Evolutionary conservation across 306 rosid genomes (phyloP).

Genomic region (Citrullus mucosospermus): DNA sequence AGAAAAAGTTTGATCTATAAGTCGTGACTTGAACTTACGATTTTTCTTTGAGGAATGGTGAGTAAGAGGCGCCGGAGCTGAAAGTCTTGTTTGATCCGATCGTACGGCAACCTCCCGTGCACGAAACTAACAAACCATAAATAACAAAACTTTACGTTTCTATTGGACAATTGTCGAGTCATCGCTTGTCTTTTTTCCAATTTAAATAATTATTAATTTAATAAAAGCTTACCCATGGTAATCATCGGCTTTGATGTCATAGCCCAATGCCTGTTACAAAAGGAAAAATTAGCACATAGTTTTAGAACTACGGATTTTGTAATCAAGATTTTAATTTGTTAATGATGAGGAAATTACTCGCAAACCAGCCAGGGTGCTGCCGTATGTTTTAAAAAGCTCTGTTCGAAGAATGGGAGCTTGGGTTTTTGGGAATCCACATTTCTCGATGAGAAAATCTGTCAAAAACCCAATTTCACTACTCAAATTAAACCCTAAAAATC

Average conservation of each 20-base stretch:
- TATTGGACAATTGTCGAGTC: neutral
- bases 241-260: conserved; percentile 58
- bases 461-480: neutral
- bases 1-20: neutral
- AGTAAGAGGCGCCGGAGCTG: conserved; percentile 49
- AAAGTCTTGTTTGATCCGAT: conserved; percentile 44
- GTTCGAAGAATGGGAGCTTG: conserved; percentile 50
- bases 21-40: conserved; percentile 16
- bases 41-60: conserved; percentile 51
- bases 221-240: conserved; percentile 44
- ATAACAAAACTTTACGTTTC: too few species aligned
- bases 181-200: neutral
- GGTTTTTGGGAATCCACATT: conserved; percentile 50
- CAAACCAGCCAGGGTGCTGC: conserved; percentile 87
- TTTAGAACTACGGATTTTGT: neutral
- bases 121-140: conserved; percentile 33
- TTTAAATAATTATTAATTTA: too few species aligned
- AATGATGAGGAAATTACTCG: conserved; percentile 25
- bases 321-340: neutral
- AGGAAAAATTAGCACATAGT: neutral
- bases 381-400: conserved; percentile 71
- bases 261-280: conserved; percentile 43
- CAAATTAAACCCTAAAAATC: too few species aligned
- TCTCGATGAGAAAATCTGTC: conserved; percentile 45
- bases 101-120: conserved; percentile 86